These are phyloP conservation scores for Kodamaea suecica DNA, from an alignment of 1,139 yeast genomes.

Conservation along the genomic window DNA sequence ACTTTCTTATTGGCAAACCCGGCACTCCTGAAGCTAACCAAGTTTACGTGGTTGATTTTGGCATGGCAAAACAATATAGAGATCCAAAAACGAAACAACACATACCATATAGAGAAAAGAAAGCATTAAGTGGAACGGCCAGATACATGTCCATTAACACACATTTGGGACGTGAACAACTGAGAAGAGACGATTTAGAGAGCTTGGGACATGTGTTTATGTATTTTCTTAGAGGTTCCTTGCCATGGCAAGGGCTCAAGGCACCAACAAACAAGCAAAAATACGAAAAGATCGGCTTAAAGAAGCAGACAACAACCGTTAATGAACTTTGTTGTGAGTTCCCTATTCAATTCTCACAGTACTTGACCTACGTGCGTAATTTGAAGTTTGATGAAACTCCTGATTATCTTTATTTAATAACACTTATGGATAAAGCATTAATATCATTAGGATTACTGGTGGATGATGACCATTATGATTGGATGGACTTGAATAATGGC, in stretches of 20 bases:
- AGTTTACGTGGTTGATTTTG: constrained; percentile 49
- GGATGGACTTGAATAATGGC: constrained; percentile 82
- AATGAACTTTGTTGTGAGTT: constrained; percentile 65
- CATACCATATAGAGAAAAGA: constrained; percentile 61
- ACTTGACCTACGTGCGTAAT: constrained; percentile 66
- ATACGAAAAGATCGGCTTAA: constrained; percentile 79
- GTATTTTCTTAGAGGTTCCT: constrained; percentile 59
- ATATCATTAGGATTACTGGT: constrained; percentile 27
- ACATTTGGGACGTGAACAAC: constrained; percentile 62
- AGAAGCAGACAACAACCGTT: constrained; percentile 69
- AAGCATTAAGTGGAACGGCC: constrained; percentile 63
- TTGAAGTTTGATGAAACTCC: constrained; percentile 76
- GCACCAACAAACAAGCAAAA: constrained; percentile 82
- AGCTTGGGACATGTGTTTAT: constrained; percentile 63
- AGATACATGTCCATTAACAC: constrained; percentile 66
- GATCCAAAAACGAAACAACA: constrained; percentile 59
- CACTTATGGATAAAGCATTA: constrained; percentile 44
- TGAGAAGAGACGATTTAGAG: constrained; percentile 61
- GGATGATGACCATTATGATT: constrained; percentile 72
- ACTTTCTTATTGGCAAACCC: constrained; percentile 68
- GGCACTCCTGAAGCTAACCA: constrained; percentile 60
- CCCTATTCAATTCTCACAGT: constrained; percentile 77
- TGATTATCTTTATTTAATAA: constrained; percentile 54
- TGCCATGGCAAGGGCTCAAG: constrained; percentile 53
- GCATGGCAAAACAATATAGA: constrained; percentile 67